Evolutionary conservation across 441 rosid species (phyloP).

Genomic region (Populus tomentosa): DNA sequence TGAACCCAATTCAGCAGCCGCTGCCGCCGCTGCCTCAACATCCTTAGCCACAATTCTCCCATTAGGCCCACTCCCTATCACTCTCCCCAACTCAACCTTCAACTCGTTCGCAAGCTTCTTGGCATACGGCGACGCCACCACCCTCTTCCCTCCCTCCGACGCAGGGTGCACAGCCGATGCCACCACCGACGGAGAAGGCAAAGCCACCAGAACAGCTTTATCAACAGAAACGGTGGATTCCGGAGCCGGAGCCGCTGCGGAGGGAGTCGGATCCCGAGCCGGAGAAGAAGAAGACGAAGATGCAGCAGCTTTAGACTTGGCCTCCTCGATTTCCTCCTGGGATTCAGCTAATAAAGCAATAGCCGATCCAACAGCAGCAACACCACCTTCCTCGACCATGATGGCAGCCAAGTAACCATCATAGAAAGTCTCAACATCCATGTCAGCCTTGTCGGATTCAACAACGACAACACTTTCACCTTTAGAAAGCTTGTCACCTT

Average conservation of each 20-base stretch:
- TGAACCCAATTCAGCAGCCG: conserved; percentile 7
- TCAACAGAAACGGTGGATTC: conserved; percentile 12
- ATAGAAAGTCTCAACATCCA: conserved; percentile 93
- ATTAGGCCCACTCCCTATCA: conserved; percentile 76
- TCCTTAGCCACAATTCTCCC: conserved; percentile 97
- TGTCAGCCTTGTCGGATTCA: conserved; percentile 93
- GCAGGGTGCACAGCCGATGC: conserved; percentile 62
- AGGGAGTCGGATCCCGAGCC: no score
- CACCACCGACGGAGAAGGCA: conserved; percentile 42
- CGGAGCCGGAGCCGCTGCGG: background rate
- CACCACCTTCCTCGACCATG: conserved; percentile 90
- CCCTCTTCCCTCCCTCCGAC: conserved; percentile 78
- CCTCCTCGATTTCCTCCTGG: conserved; percentile 63
- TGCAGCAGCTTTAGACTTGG: conserved; percentile 55
- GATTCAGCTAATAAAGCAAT: conserved; percentile 79
- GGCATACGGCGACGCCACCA: conserved; percentile 89
- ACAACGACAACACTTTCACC: conserved; percentile 93
- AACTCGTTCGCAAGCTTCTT: conserved; percentile 83
- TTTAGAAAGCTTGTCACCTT: conserved; percentile 77
- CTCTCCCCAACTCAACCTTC: conserved; percentile 59
- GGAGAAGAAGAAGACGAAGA: conserved; percentile 20
- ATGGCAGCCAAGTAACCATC: conserved; percentile 85
- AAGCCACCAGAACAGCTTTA: conserved; percentile 19
- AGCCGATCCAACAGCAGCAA: conserved; percentile 85
- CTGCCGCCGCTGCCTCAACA: conserved; percentile 46